These are phyloP conservation scores for Gastrolobium villosum DNA, from an alignment of 306 rosid genomes.

Conservation along the genomic window DNA sequence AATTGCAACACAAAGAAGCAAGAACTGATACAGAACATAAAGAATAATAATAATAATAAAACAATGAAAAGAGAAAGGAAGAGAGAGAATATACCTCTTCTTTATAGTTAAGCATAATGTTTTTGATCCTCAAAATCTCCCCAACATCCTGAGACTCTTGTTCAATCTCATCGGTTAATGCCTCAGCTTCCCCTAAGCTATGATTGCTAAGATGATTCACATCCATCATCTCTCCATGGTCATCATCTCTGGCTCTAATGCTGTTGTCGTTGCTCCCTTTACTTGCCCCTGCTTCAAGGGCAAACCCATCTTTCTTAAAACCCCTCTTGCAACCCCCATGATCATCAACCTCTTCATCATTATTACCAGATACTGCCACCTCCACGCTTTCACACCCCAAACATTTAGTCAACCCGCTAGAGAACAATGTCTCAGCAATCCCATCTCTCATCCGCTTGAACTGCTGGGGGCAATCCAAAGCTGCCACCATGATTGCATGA, in stretches of 20 bases:
- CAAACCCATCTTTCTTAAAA: slow-evolving; percentile 45
- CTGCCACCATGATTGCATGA: slow-evolving; percentile 90
- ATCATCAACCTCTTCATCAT: slow-evolving; percentile 42
- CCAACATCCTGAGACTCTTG: slow-evolving; percentile 65
- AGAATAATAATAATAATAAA: background rate
- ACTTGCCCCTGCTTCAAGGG: too few relatives aligned
- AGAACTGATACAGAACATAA: slow-evolving; percentile 10
- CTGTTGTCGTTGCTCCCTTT: too few relatives aligned
- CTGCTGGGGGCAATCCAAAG: slow-evolving; percentile 86
- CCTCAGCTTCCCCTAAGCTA: slow-evolving; percentile 88
- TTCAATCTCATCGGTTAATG: slow-evolving; percentile 91
- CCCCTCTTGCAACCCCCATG: slow-evolving; percentile 55
- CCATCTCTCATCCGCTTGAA: slow-evolving; percentile 77
- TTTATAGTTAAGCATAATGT: slow-evolving; percentile 52
- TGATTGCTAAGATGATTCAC: slow-evolving; percentile 63
- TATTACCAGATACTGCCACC: slow-evolving; percentile 55
- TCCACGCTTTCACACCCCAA: slow-evolving; percentile 76
- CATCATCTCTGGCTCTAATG: too few relatives aligned
- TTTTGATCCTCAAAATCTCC: slow-evolving; percentile 86
- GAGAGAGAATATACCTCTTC: slow-evolving; percentile 58
- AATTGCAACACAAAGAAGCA: slow-evolving; percentile 35
- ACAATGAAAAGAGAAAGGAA: background rate
- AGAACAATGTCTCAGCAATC: slow-evolving; percentile 79
- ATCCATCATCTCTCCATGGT: slow-evolving; percentile 59
- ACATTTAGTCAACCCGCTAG: slow-evolving; percentile 65